Percentiles rank a stretch among this genome's conserved stretches.
These are phyloP conservation scores for Fusarium sp. DNA, from an alignment of 2,329 filamentous ascomycete genomes.

Conservation along the genomic window DNA sequence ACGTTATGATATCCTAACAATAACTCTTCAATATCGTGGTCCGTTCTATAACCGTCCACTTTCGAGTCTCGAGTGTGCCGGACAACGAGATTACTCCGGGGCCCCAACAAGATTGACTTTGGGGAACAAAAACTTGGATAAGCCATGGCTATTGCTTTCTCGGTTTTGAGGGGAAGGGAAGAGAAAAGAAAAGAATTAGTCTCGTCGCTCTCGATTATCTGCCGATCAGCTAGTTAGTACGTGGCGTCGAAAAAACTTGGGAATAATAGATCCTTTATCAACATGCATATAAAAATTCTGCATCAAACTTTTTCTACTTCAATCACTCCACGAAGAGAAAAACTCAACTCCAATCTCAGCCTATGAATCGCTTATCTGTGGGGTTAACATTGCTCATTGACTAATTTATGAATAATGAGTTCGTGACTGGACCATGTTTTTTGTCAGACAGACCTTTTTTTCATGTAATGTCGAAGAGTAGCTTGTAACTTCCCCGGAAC, in stretches of 20 bases:
- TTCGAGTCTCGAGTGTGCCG: constrained; percentile 4
- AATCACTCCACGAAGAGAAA: constrained; percentile 1
- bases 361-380: constrained; percentile 37
- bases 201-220: not conserved
- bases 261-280: constrained; percentile 12
- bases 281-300: not conserved
- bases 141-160: not conserved
- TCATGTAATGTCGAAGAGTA: not conserved
- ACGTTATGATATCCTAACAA: constrained; percentile 43
- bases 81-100: constrained; percentile 35
- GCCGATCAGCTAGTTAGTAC: not conserved
- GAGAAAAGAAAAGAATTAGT: accelerated
- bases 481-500: constrained; percentile 15
- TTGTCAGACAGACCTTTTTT: constrained; percentile 13
- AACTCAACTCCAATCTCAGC: constrained; percentile 5
- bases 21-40: constrained; percentile 17
- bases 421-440: constrained; percentile 11
- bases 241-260: constrained; percentile 5
- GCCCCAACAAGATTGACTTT: constrained; percentile 22
- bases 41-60: not conserved
- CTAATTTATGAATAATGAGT: constrained; percentile 31
- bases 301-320: not conserved
- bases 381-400: constrained; percentile 28
- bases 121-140: not conserved
- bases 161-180: not conserved